phyloP scores from a whole-genome alignment of 2,329 filamentous ascomycete species.

The Aureobasidium pullulans region DNA sequence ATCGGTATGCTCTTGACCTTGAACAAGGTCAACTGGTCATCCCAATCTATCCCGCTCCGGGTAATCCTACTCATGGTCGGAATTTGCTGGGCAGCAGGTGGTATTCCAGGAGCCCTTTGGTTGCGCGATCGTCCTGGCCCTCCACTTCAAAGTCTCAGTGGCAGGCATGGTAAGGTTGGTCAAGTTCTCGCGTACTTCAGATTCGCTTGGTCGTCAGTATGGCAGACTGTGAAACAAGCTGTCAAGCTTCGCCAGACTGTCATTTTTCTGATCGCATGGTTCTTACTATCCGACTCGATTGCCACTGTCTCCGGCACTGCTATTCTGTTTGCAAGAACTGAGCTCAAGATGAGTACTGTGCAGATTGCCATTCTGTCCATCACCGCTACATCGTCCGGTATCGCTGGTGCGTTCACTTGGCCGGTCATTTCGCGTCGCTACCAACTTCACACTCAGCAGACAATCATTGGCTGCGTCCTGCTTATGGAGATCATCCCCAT shows the following conservation, averaged over 20 bases:
- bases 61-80: constrained; percentile 77
- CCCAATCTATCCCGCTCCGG: constrained; percentile 67
- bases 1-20: constrained; percentile 63
- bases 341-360: constrained; percentile 79
- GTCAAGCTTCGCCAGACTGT: constrained; percentile 62
- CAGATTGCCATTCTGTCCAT: constrained; percentile 83
- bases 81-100: constrained; percentile 82
- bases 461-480: constrained; percentile 74
- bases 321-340: constrained; percentile 85
- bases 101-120: constrained; percentile 77
- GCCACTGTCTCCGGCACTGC: constrained; percentile 92
- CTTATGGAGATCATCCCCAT: constrained; percentile 85
- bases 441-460: constrained; percentile 65
- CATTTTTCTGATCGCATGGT: constrained; percentile 77
- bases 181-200: constrained; percentile 55
- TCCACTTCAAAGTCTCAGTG: constrained; percentile 44
- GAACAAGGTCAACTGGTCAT: constrained; percentile 53
- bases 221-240: constrained; percentile 66
- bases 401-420: constrained; percentile 83
- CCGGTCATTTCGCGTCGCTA: constrained; percentile 63
- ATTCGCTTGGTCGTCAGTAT: constrained; percentile 77
- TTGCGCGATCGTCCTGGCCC: constrained; percentile 77
- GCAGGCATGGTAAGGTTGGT: not conserved
- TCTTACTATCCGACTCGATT: constrained; percentile 83
- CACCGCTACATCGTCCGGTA: constrained; percentile 76